phyloP scores from a whole-genome alignment of 345 rosid genomes.

The Brassica carinata region DNA sequence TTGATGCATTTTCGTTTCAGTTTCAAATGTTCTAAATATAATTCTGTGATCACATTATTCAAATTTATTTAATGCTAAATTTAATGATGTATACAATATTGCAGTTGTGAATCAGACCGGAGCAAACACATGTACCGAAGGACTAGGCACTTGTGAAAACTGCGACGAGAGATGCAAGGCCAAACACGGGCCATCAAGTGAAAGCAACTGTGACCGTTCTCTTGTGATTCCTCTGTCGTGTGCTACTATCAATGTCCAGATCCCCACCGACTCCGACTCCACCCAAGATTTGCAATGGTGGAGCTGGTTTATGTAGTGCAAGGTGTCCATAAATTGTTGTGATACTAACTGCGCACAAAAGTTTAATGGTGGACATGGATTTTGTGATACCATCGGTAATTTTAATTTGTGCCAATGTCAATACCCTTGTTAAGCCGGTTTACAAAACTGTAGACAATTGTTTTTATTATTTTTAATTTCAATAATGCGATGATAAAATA shows the following conservation, averaged over 20 bases:
- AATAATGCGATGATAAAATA: background rate
- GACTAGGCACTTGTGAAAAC: constrained; percentile 16
- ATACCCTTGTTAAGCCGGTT: constrained; percentile 12
- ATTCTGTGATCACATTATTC: background rate
- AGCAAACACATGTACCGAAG: background rate
- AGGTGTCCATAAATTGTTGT: constrained; percentile 6
- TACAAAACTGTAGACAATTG: background rate
- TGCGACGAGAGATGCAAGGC: constrained; percentile 27
- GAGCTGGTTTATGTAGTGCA: constrained; percentile 9
- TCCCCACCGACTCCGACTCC: background rate
- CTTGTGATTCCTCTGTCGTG: background rate
- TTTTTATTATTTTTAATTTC: background rate
- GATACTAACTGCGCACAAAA: constrained; percentile 7
- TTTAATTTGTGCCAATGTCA: constrained; percentile 19
- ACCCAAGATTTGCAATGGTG: background rate
- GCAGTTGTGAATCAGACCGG: constrained; percentile 9
- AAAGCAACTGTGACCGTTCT: background rate
- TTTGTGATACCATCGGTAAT: constrained; percentile 10
- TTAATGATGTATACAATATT: background rate
- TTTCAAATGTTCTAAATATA: background rate
- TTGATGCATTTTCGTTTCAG: background rate
- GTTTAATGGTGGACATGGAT: constrained; percentile 21
- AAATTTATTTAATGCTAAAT: background rate
- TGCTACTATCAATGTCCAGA: background rate
- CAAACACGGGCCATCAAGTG: constrained; percentile 32